These are phyloP conservation scores for Coccinonectria pachysandricola DNA, from an alignment of 2,329 filamentous ascomycete species.

Conservation along the genomic window DNA sequence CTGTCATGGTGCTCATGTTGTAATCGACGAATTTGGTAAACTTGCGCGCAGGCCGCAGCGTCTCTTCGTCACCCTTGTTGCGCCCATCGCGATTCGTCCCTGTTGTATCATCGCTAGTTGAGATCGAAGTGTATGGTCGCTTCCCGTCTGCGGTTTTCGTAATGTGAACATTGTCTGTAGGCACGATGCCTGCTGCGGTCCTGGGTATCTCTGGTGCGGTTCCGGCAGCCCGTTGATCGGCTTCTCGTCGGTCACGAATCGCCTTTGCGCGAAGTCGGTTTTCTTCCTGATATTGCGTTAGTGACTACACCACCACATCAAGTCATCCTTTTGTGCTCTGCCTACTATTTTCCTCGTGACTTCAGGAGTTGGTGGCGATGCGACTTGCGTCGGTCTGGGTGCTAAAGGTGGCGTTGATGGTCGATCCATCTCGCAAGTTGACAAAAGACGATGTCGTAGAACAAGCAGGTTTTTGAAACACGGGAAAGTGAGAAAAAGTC, in stretches of 20 bases:
- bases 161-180: conserved; percentile 52
- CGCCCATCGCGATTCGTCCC: conserved; percentile 61
- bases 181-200: conserved; percentile 60
- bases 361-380: conserved; percentile 43
- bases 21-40: conserved; percentile 95
- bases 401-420: conserved; percentile 34
- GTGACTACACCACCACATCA: too few species aligned
- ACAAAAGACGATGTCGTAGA: too few species aligned
- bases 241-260: conserved; percentile 61
- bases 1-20: conserved; percentile 95
- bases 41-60: conserved; percentile 68
- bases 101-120: conserved; percentile 32
- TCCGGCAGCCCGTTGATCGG: conserved; percentile 42
- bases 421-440: conserved; percentile 33
- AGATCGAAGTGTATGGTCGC: conserved; percentile 57
- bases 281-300: too few species aligned
- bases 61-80: conserved; percentile 33
- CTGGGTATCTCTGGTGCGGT: conserved; percentile 31
- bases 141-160: conserved; percentile 45
- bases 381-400: conserved; percentile 20
- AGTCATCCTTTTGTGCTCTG: too few species aligned
- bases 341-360: conserved; percentile 45
- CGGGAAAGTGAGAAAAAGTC: neutral
- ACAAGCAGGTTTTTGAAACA: neutral
- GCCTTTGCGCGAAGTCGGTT: conserved; percentile 84